Base-by-base conservation (phyloP, 2,329 filamentous ascomycete genomes). In the Aspergillus pseudoglaucus region DNA sequence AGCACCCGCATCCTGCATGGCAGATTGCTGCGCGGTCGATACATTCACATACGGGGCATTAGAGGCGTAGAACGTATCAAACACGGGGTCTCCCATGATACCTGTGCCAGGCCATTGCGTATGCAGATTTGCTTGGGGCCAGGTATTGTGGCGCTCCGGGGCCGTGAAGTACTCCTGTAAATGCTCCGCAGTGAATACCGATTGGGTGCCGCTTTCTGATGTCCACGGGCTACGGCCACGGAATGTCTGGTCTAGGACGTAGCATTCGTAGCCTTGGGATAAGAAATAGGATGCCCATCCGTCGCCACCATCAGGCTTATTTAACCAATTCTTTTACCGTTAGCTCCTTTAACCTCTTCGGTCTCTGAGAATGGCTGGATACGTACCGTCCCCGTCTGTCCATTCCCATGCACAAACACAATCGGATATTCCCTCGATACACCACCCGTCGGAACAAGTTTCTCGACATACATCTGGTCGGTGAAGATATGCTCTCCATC, bases 241-340 rank as follows among this genome's bases (percentile, higher is more conserved):
- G 47, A 60, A 62, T 23, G 69, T 62, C 47, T 66, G 64, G 48
- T 74, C 71, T 14, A 68, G 53, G 17, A 78, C 59, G 53, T 75
- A 78, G 42, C 75, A 63, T 22, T 62, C 63, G 50, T 75, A 76
- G 14, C 75, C 75, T 25, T 69, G 57, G 6, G 63, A 56, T 14
- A 77, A 58, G 50, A 75, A 76, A 50, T 68, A 72, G 0, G 72
- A 70, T 2, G 73, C 72, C 75, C 74, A 78, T 38, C 75, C 75
- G 47, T 60, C 50, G 5, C 69, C 61, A 30, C 67, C 69, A 52
- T 78, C 74, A 3, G 75, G 75, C 30, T 72, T 78, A 49, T 74
- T 75, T 25, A 74, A 58, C 65, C 66, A 75, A 44, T 71, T 71
- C 63, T 69, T 42, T 25, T 22, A 20, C 10, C 15, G 15, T 52